Conservation (phyloP, 2,329 filamentous ascomycete genomes). For the Alternaria incomplexa region DNA sequence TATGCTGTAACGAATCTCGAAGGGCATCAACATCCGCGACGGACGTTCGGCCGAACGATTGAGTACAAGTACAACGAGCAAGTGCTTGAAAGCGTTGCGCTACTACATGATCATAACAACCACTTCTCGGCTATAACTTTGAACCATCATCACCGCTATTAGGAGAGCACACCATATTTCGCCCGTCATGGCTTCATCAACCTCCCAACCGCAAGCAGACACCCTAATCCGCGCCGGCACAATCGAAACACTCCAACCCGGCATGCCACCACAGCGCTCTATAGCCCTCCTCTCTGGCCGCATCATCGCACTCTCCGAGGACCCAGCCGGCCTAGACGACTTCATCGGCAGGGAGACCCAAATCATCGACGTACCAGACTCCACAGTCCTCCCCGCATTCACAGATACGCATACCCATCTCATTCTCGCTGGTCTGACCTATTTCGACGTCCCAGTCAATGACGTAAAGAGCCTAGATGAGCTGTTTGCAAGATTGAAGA, state of each 20-base stretch:
- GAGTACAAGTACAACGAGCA: too few species aligned
- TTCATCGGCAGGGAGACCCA: neutral
- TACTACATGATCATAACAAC: too few species aligned
- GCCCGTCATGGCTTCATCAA: neutral
- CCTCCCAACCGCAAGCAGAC: neutral
- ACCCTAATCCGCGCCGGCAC: neutral
- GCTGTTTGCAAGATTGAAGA: neutral
- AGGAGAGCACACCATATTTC: too few species aligned
- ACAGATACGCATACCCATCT: neutral
- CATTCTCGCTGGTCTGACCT: neutral
- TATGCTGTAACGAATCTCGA: too few species aligned
- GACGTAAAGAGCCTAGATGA: neutral
- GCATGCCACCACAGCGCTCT: neutral
- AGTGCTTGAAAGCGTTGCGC: too few species aligned
- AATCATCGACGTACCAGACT: neutral
- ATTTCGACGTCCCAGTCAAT: rapidly evolving
- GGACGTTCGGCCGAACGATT: too few species aligned
- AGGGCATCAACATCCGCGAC: too few species aligned
- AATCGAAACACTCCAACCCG: neutral
- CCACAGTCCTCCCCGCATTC: neutral
- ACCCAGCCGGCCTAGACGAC: neutral
- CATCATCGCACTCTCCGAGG: neutral
- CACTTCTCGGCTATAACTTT: too few species aligned
- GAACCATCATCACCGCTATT: too few species aligned
- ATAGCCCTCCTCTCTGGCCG: neutral